A percentile compares a stretch with the other conserved stretches of the same genome.
phyloP scores from a whole-genome alignment of 2,329 filamentous ascomycete species.

The Chrysosphaeria jannelii region DNA sequence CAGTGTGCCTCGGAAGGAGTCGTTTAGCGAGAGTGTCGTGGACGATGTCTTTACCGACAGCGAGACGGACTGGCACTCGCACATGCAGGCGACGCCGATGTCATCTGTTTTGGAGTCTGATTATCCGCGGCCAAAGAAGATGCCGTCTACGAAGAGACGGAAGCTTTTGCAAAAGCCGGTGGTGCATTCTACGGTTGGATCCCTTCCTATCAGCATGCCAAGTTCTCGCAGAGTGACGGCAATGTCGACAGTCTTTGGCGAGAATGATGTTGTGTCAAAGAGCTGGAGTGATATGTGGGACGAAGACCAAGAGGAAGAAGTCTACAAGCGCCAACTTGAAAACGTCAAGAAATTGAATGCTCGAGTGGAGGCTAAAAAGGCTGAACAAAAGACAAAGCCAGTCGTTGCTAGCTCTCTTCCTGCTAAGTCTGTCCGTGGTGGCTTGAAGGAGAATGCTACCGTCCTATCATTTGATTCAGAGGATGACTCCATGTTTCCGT shows the following conservation, averaged over 20 bases:
- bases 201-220: constrained; percentile 52
- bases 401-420: constrained; percentile 11
- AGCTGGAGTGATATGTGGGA: constrained; percentile 99
- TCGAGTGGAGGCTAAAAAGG: constrained; percentile 1
- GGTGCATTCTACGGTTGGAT: constrained; percentile 23
- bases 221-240: constrained; percentile 39
- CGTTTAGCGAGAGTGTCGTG: constrained; percentile 52
- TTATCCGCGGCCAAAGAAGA: constrained; percentile 54
- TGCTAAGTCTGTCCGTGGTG: constrained; percentile 9
- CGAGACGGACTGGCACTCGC: constrained; percentile 44
- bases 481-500: constrained; percentile 26
- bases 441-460: constrained; percentile 7
- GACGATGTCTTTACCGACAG: constrained; percentile 68
- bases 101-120: constrained; percentile 64
- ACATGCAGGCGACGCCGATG: constrained; percentile 44
- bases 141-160: constrained; percentile 28
- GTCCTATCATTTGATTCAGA: constrained; percentile 9
- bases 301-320: constrained; percentile 49
- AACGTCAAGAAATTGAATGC: constrained; percentile 37
- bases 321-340: constrained; percentile 29
- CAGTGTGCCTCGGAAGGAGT: constrained; percentile 55
- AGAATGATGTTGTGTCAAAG: constrained; percentile 62
- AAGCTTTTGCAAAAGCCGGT: too few relatives aligned
- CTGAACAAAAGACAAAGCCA: constrained; percentile 10
- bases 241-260: constrained; percentile 54